phyloP scores from a whole-genome alignment of 352 stramenopile genomes.

The Phytophthora ramorum region DNA sequence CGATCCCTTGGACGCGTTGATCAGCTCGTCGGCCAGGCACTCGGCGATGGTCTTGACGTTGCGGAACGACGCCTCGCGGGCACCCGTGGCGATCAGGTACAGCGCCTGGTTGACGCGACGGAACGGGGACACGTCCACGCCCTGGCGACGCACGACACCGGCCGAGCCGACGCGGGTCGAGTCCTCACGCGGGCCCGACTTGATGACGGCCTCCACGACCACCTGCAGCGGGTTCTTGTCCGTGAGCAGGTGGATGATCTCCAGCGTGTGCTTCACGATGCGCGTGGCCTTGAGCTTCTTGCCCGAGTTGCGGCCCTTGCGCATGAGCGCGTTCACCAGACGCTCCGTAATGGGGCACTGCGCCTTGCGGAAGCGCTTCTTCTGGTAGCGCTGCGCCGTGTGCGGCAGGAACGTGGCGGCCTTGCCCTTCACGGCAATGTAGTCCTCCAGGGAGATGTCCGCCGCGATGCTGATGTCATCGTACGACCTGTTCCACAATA shows the following conservation, averaged over 20 bases:
- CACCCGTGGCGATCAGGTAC: constrained; percentile 98
- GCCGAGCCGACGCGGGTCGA: constrained; percentile 99
- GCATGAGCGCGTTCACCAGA: constrained; percentile 98
- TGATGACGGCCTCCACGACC: constrained; percentile 92
- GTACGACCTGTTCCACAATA: constrained; percentile 90
- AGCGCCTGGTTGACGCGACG: constrained; percentile 99
- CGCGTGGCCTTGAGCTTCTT: constrained; percentile 99
- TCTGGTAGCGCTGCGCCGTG: constrained; percentile 99
- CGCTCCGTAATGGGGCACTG: constrained; percentile 99
- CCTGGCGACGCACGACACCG: constrained; percentile 99
- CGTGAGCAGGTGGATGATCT: constrained; percentile 99
- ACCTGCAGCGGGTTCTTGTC: constrained; percentile 99
- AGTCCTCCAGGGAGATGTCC: constrained; percentile 99
- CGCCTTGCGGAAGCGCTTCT: constrained; percentile 99
- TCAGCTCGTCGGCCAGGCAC: constrained; percentile 99
- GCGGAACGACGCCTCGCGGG: constrained; percentile 98
- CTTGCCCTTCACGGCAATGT: constrained; percentile 99
- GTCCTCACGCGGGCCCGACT: constrained; percentile 98
- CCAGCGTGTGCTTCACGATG: constrained; percentile 99
- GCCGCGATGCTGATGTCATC: constrained; percentile 98
- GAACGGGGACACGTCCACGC: constrained; percentile 99
- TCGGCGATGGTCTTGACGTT: constrained; percentile 99
- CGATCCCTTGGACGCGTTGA: constrained; percentile 99
- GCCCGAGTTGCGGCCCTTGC: constrained; percentile 98
- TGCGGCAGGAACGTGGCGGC: constrained; percentile 99